Evolutionary conservation across 139 green algal species (phyloP).

Genomic region (Gonium pectorale): DNA sequence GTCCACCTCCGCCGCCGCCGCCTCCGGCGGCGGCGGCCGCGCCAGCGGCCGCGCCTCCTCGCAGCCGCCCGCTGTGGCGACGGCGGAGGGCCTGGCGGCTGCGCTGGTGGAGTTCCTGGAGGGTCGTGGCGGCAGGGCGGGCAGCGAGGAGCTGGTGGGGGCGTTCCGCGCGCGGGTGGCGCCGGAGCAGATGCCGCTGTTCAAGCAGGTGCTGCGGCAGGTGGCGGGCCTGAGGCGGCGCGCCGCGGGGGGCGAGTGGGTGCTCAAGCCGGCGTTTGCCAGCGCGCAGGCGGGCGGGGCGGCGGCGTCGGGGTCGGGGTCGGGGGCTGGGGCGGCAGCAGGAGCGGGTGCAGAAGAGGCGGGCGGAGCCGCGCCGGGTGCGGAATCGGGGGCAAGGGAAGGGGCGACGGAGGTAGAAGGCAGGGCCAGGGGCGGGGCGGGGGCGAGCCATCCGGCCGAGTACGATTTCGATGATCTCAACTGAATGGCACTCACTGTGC

Average conservation of each 20-base stretch:
- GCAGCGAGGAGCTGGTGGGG: constrained; percentile 68
- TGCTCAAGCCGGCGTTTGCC: constrained; percentile 67
- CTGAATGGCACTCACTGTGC: too few relatives aligned
- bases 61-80: too few relatives aligned
- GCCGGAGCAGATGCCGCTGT: constrained; percentile 67
- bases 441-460: too few relatives aligned
- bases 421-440: too few relatives aligned
- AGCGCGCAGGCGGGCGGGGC: neutral
- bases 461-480: too few relatives aligned
- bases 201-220: constrained; percentile 64
- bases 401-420: too few relatives aligned
- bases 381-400: too few relatives aligned
- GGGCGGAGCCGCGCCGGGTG: too few relatives aligned
- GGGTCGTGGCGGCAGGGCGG: constrained; percentile 45
- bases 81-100: constrained; percentile 50
- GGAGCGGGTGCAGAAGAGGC: too few relatives aligned
- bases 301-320: neutral
- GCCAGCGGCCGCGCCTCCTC: neutral
- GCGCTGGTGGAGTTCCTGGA: constrained; percentile 72
- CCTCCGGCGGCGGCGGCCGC: neutral
- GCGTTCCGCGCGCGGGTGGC: constrained; percentile 66
- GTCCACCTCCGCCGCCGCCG: neutral
- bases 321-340: neutral
- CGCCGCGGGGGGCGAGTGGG: constrained; percentile 61
- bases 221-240: constrained; percentile 66